These are phyloP conservation scores for Hibiscus trionum DNA, from an alignment of 345 rosid species.

Conservation along the genomic window DNA sequence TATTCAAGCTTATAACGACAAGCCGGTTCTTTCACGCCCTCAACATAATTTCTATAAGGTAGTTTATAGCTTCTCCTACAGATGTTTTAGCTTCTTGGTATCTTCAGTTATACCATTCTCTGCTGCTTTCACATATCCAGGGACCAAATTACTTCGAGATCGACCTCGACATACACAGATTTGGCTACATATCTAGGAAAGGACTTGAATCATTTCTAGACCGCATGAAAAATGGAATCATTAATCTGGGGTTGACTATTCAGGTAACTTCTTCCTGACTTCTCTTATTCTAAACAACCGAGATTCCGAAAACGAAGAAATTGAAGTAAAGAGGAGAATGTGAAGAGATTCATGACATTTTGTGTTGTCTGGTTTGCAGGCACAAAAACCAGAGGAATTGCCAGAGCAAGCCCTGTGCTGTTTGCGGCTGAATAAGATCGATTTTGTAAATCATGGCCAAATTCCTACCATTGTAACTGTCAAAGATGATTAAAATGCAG, in stretches of 20 bases:
- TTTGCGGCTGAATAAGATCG: constrained; percentile 74
- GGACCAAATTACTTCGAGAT: constrained; percentile 90
- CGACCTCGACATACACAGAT: constrained; percentile 82
- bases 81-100: background rate
- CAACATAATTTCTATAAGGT: constrained; percentile 2
- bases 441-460: constrained; percentile 73
- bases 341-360: background rate
- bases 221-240: constrained; percentile 63
- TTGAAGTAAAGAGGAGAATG: background rate
- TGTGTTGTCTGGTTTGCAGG: constrained; percentile 33
- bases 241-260: constrained; percentile 79
- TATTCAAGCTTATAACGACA: constrained; percentile 73
- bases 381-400: constrained; percentile 82
- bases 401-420: constrained; percentile 86
- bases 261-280: constrained; percentile 42
- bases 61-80: background rate
- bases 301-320: background rate
- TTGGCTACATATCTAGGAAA: constrained; percentile 85
- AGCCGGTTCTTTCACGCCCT: constrained; percentile 31
- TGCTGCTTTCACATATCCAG: constrained; percentile 23
- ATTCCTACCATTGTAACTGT: constrained; percentile 54
- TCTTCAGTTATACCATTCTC: background rate
- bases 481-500: constrained; percentile 25
- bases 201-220: constrained; percentile 88
- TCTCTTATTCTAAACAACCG: background rate